A percentile compares a stretch with the other conserved stretches of the same genome.
These are phyloP conservation scores for Gentiana macrophylla DNA, from an alignment of 257 asterid genomes.

Conservation along the genomic window DNA sequence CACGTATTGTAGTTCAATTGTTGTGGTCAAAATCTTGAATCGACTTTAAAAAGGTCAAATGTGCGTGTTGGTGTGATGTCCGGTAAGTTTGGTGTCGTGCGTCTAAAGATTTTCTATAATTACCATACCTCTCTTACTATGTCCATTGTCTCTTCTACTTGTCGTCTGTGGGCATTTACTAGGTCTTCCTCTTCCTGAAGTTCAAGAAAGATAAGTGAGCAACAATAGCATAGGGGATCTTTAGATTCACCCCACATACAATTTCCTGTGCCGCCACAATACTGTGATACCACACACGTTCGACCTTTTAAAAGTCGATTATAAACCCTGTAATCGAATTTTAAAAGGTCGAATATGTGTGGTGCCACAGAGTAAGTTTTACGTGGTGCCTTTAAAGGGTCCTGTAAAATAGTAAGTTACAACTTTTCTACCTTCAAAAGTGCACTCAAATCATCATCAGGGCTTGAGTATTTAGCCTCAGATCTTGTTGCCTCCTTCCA, in stretches of 20 bases:
- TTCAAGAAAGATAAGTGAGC: slow-evolving; percentile 1
- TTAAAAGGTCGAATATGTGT: no score
- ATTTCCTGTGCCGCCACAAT: no score
- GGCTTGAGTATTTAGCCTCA: slow-evolving; percentile 10
- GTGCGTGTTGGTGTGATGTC: slow-evolving; percentile 1
- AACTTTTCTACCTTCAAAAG: slow-evolving; percentile 18
- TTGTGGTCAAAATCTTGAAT: no score
- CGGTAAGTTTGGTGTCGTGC: no score
- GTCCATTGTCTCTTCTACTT: slow-evolving; percentile 90
- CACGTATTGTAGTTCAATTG: no score
- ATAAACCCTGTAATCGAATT: no score
- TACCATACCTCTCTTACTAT: slow-evolving; percentile 22
- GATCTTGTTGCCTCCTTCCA: slow-evolving; percentile 2
- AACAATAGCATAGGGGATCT: no score
- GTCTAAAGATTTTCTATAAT: no score
- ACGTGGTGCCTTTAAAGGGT: neutral
- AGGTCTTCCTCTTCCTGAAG: slow-evolving; percentile 56
- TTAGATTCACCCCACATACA: no score
- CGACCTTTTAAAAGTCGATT: no score
- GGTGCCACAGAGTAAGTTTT: neutral
- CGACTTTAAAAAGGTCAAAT: slow-evolving; percentile 1
- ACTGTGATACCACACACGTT: no score
- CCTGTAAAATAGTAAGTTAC: neutral
- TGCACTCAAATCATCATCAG: slow-evolving; percentile 18
- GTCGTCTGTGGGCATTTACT: slow-evolving; percentile 73